Base-by-base conservation (phyloP, 164 flowering plant species). In the Liquidambar formosana region DNA sequence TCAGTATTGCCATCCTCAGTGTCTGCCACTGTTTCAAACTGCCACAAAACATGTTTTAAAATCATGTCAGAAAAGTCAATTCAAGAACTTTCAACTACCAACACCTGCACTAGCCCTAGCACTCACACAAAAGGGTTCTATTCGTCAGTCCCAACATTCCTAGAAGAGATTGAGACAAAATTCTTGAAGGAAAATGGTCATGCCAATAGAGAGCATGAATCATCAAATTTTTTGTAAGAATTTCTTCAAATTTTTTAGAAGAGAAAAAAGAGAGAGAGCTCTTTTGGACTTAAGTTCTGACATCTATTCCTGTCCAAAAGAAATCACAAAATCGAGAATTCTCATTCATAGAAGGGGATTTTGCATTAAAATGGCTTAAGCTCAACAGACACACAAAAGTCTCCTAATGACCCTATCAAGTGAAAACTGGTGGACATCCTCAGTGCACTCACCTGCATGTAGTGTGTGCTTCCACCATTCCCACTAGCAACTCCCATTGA, bases 401-500 rank as follows among this genome's bases (percentile, higher is more conserved):
- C 8, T 3, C 23, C 53, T 15, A 49, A 49, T 25, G n/a, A 59
- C 44, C 43, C 62, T 16, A 59, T 59, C 38, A 5, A 11, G 38
- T 57, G 41, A 18, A 19, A 26, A 28, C 11, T 58, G 43, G n/a
- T 28, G 45, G 45, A 59, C 14, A 33, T 33, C 38, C 26, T 22
- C n/a, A 16, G 10, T 3, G 19, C n/a, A n/a, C 73, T 48, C 21
- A 75, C 84, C 77, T 28, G 72, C 53, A 51, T 69, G 13, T 68
- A 26, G 23, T 61, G 70, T 22, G 49, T 49, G 64, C 84, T 74
- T 54, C 70, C 77, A 53, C 72, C 81, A 68, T 78, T 71, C 49
- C 76, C 78, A 63, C 71, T 73, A 49, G 69, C 74, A 74, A 61
- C 66, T 27, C 67, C 77, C 15, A 57, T 47, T 54, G 81, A 78